These are phyloP conservation scores for Sporisorium iseilematis-ciliati DNA, from an alignment of 1,284 basidiomycete genomes.

Conservation along the genomic window DNA sequence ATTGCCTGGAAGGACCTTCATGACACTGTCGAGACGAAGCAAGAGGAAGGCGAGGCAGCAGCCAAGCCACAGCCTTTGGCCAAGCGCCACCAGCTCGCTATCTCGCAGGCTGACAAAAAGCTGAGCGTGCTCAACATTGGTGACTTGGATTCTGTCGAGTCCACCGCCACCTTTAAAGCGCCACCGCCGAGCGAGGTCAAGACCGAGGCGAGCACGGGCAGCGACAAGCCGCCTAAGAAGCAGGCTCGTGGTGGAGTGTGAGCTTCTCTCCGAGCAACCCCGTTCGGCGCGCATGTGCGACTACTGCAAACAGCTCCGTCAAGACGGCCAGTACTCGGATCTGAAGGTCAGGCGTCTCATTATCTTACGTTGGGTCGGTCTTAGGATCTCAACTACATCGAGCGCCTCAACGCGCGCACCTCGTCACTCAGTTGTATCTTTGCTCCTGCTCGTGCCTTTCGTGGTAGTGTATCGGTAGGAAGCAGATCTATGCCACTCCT, in stretches of 20 bases:
- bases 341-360: neutral
- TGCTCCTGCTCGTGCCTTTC: neutral
- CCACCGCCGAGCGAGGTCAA: constrained; percentile 26
- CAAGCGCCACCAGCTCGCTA: constrained; percentile 57
- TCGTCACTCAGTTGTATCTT: neutral
- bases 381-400: neutral
- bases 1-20: constrained; percentile 51
- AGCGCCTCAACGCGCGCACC: constrained; percentile 10
- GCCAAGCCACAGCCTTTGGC: constrained; percentile 18
- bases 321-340: too few species aligned
- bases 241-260: constrained; percentile 35
- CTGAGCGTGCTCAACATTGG: constrained; percentile 60
- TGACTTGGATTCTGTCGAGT: constrained; percentile 36
- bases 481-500: neutral
- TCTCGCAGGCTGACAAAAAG: constrained; percentile 63
- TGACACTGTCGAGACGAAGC: constrained; percentile 40
- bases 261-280: too few species aligned
- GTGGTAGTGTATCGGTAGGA: constrained; percentile 6
- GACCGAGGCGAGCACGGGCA: constrained; percentile 21
- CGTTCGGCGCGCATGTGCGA: too few species aligned
- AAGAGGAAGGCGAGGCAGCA: constrained; percentile 38
- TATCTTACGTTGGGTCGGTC: too few species aligned
- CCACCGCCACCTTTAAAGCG: constrained; percentile 28
- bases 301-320: too few species aligned
- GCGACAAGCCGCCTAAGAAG: constrained; percentile 45